Base-by-base conservation (phyloP, 2,329 filamentous ascomycete genomes). In the Aspergillus melleus region DNA sequence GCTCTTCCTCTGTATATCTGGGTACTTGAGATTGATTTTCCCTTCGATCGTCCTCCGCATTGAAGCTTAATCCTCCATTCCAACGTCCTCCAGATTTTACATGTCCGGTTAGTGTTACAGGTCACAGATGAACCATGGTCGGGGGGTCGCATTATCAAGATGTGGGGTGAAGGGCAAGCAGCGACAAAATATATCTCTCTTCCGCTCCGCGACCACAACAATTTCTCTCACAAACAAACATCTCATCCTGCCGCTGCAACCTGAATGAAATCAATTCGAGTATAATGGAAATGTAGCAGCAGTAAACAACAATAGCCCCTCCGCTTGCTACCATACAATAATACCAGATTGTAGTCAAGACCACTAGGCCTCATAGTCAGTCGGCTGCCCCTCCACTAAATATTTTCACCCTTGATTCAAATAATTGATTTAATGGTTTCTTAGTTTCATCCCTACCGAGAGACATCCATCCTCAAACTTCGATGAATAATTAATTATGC, bases 321-420 rank as follows among this genome's bases (percentile, higher is more conserved):
- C 19, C 22, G 14, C 8, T 46, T 29, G 5, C 39, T 39, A 14
- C 12, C 14, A 39, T 26, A 20, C 19, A 24, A 24, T 26, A 24
- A 24, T n/a, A 49, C 20, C 14, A 49, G 4, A 6, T 6, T 42
- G 14, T n/a, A 42, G 46, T 49, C 14, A 8, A 24, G 44, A 47
- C 3, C 8, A 47, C 10, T 29, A 20, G 9, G 46, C 52, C 56
- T n/a, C 6, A 14, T 39, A 59, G 61, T 58, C 52, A 58, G 55
- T 62, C 30, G 36, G 58, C 55, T 39, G 52, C 55, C 53, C 52
- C 26, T 44, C 47, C 49, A 30, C n/a, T 44, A 20, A 53, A 57
- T 55, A 60, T 62, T 49, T 42, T 20, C 49, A 62, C 57, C 60
- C 61, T 62, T 62, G 60, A 58, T 62, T 64, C 47, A 49, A 56